Percentiles rank a stretch among this genome's conserved stretches.
phyloP scores from a whole-genome alignment of 1,139 yeast genomes.

The Spencermartinsiella ligniputridi region DNA sequence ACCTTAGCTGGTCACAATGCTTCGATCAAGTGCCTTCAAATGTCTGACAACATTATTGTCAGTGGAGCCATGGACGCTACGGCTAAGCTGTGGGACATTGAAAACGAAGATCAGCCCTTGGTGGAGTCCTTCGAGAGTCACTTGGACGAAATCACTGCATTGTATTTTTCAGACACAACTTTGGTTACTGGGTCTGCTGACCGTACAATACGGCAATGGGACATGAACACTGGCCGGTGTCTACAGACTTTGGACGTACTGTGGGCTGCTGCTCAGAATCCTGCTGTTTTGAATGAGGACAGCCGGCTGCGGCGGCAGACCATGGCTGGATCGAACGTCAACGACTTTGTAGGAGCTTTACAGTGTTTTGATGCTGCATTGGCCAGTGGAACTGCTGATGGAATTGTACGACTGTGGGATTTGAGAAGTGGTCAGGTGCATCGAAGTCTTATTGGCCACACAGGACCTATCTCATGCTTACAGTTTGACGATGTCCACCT shows the following conservation, averaged over 20 bases:
- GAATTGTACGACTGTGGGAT: slow-evolving; percentile 73
- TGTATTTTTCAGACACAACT: slow-evolving; percentile 47
- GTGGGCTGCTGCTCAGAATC: slow-evolving; percentile 45
- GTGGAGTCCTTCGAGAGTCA: slow-evolving; percentile 56
- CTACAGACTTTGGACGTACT: slow-evolving; percentile 57
- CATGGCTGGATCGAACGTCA: slow-evolving; percentile 10
- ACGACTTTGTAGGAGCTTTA: slow-evolving; percentile 49
- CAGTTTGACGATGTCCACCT: slow-evolving; percentile 63
- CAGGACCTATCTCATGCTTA: slow-evolving; percentile 62
- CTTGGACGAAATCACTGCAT: slow-evolving; percentile 58
- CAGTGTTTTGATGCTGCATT: slow-evolving; percentile 68
- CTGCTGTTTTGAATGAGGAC: slow-evolving; percentile 15
- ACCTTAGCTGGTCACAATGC: slow-evolving; percentile 39
- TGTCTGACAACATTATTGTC: slow-evolving; percentile 49
- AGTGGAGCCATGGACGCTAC: slow-evolving; percentile 65
- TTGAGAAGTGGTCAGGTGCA: slow-evolving; percentile 64
- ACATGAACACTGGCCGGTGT: slow-evolving; percentile 51
- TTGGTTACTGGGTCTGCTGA: slow-evolving; percentile 58
- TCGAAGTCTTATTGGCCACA: slow-evolving; percentile 63
- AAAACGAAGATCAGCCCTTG: slow-evolving; percentile 31
- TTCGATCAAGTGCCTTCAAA: slow-evolving; percentile 53
- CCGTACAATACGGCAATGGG: slow-evolving; percentile 59
- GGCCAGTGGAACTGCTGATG: slow-evolving; percentile 76
- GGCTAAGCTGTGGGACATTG: slow-evolving; percentile 55
- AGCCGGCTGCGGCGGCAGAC: slow-evolving; percentile 22